Conservation (phyloP, 2,329 filamentous ascomycete species). For the Bipolaris cookei region DNA sequence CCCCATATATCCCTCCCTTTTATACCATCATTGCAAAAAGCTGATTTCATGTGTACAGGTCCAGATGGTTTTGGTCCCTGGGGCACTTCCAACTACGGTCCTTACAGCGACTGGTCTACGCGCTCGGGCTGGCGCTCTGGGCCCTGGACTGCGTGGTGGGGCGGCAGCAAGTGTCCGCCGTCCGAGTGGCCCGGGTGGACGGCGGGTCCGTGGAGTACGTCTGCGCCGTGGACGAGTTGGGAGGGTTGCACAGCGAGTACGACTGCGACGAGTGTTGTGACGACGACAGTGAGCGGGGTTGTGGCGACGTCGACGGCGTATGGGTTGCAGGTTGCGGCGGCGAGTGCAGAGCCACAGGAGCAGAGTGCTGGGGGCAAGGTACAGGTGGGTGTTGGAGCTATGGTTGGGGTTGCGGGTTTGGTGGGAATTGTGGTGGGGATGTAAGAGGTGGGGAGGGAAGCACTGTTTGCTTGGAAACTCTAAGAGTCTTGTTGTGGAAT, state of each 20-base stretch:
- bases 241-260: slow-evolving; percentile 40
- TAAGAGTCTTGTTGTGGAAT: not conserved
- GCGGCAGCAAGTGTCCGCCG: slow-evolving; percentile 36
- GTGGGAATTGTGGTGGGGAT: slow-evolving; percentile 34
- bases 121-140: slow-evolving; percentile 34
- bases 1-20: not conserved
- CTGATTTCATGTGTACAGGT: slow-evolving; percentile 12
- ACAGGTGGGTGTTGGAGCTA: slow-evolving; percentile 28
- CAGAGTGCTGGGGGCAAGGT: slow-evolving; percentile 18
- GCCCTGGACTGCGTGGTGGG: slow-evolving; percentile 49
- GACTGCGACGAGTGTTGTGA: slow-evolving; percentile 40
- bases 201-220: slow-evolving; percentile 42
- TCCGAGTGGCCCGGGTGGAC: slow-evolving; percentile 50
- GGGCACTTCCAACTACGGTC: slow-evolving; percentile 36
- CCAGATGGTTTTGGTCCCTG: slow-evolving; percentile 35
- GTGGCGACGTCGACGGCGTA: slow-evolving; percentile 34
- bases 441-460: slow-evolving; percentile 10
- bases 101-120: slow-evolving; percentile 40
- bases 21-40: not conserved
- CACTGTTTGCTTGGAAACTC: not conserved
- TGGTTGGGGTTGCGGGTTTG: slow-evolving; percentile 31
- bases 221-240: slow-evolving; percentile 48
- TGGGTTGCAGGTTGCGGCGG: slow-evolving; percentile 44
- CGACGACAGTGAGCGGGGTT: slow-evolving; percentile 35
- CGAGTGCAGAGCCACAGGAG: slow-evolving; percentile 12